phyloP scores from a whole-genome alignment of 2,329 filamentous ascomycete species.

The Akanthomyces muscarius region DNA sequence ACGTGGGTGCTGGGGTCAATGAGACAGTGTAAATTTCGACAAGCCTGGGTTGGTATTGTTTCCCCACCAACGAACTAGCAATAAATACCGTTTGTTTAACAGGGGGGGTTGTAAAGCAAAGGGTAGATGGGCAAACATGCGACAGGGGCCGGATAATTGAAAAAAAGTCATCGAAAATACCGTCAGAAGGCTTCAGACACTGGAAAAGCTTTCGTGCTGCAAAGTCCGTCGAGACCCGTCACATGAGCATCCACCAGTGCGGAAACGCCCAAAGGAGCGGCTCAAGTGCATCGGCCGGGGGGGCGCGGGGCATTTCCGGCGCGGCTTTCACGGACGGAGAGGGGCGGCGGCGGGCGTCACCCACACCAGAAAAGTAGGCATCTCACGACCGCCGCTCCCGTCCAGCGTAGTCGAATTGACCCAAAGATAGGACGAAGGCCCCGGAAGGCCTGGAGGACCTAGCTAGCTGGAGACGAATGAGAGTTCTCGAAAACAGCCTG shows the following conservation, averaged over 20 bases:
- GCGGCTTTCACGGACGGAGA: constrained; percentile 3
- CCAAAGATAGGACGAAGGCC: too few species aligned
- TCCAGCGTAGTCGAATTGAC: neutral
- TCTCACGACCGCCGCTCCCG: constrained; percentile 1
- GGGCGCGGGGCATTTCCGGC: constrained; percentile 15
- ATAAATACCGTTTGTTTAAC: neutral
- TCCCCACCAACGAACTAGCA: constrained; percentile 5
- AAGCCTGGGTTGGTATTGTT: neutral
- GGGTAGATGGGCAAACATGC: too few species aligned
- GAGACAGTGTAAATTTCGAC: constrained; percentile 7
- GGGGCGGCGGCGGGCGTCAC: neutral
- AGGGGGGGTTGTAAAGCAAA: neutral
- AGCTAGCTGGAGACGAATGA: neutral
- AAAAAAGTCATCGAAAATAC: neutral
- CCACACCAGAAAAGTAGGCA: neutral
- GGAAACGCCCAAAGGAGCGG: neutral
- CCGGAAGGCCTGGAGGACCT: neutral
- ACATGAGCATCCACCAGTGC: constrained; percentile 10
- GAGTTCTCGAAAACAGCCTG: constrained; percentile 4
- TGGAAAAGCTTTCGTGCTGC: too few species aligned
- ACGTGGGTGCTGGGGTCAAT: neutral
- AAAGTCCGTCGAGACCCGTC: constrained; percentile 8
- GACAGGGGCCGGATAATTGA: neutral
- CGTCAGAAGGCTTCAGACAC: neutral
- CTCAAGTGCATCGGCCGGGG: neutral